phyloP scores from a whole-genome alignment of 1,139 yeast genomes.

The Ogataea hybrid region DNA sequence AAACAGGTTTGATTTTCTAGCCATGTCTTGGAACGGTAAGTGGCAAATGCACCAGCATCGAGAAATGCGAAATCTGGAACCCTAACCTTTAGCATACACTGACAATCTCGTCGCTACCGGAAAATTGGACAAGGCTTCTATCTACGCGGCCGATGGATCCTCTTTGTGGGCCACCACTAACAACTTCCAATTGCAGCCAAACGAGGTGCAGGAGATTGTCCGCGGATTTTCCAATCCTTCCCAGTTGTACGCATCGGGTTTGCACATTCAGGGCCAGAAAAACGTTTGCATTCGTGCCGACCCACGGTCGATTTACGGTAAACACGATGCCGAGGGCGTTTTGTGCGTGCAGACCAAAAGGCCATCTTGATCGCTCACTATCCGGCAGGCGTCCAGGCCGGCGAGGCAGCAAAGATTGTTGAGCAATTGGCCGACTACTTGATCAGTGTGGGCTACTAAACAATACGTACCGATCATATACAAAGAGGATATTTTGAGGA shows the following conservation, averaged over 20 bases:
- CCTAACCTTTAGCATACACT: conserved; percentile 67
- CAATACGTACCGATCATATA: background rate
- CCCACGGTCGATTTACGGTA: conserved; percentile 91
- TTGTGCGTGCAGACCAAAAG: conserved; percentile 92
- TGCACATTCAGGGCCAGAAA: conserved; percentile 82
- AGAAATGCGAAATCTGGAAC: background rate
- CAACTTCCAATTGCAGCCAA: conserved; percentile 61
- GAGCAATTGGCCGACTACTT: conserved; percentile 95
- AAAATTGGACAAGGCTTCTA: conserved; percentile 87
- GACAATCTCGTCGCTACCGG: conserved; percentile 86
- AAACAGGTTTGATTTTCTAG: background rate
- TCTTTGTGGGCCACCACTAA: conserved; percentile 90
- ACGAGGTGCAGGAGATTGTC: conserved; percentile 74
- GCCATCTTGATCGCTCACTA: conserved; percentile 93
- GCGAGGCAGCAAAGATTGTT: conserved; percentile 91
- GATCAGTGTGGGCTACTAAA: conserved; percentile 77
- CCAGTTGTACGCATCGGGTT: conserved; percentile 77
- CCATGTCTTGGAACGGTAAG: conserved; percentile 40
- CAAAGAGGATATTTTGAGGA: background rate
- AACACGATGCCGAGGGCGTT: conserved; percentile 82
- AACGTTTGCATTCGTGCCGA: conserved; percentile 89
- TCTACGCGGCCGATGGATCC: conserved; percentile 93
- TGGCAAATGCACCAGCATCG: conserved; percentile 3
- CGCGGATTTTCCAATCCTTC: conserved; percentile 79
- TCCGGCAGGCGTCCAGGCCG: conserved; percentile 86